Evolutionary conservation across 768 basidiomycete genomes (phyloP).

Genomic region (Podaxis sp.): DNA sequence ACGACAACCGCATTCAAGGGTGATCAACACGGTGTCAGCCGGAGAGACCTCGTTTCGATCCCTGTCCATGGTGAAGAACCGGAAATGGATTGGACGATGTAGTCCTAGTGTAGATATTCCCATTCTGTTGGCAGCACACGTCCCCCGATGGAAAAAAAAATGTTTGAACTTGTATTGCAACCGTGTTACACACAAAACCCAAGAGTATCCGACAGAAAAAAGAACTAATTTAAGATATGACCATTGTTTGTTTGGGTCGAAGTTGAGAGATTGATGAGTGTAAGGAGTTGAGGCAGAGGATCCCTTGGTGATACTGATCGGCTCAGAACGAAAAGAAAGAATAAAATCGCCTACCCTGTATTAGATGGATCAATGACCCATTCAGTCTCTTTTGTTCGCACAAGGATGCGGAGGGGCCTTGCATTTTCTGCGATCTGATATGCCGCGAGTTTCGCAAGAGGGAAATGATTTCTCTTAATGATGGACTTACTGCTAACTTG

Average conservation of each 20-base stretch:
- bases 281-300: background rate
- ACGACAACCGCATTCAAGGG: too few species aligned
- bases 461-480: background rate
- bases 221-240: background rate
- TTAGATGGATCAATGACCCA: background rate
- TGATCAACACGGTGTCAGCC: too few species aligned
- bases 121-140: too few species aligned
- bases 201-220: background rate
- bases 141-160: too few species aligned
- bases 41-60: too few species aligned
- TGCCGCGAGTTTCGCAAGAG: background rate
- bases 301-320: background rate
- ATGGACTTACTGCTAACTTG: conserved; percentile 1
- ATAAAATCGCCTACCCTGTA: background rate
- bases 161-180: too few species aligned
- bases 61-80: too few species aligned
- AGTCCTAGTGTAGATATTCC: too few species aligned
- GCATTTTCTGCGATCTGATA: background rate
- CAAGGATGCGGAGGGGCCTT: background rate
- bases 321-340: background rate
- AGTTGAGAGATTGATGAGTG: background rate
- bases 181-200: background rate
- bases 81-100: too few species aligned
- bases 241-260: background rate
- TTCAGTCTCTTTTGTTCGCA: background rate